Percentiles rank a stretch among this genome's conserved stretches.
Conservation (phyloP, 257 asterid species). For the Asclepias syriaca region DNA sequence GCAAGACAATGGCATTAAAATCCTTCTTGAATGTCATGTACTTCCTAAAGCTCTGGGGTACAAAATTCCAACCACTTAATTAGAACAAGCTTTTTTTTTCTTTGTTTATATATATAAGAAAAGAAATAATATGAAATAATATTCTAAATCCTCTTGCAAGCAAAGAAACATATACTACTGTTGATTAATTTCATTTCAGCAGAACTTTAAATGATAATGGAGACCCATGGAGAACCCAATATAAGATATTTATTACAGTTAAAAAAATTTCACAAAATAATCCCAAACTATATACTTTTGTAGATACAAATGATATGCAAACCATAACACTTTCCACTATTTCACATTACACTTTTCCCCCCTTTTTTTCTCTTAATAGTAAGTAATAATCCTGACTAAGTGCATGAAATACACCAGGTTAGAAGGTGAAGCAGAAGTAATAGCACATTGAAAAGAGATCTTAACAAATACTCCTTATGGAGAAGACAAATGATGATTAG, state of each 20-base stretch:
- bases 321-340: no score
- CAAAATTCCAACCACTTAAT: conserved; percentile 14
- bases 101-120: not conserved
- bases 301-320: no score
- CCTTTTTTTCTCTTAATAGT: no score
- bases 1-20: conserved; percentile 68
- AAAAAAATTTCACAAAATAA: no score
- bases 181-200: not conserved
- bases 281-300: no score
- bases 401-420: no score
- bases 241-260: not conserved
- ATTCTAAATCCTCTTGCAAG: not conserved
- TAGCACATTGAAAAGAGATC: no score
- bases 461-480: not conserved
- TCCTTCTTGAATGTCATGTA: conserved; percentile 88
- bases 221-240: not conserved
- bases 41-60: conserved; percentile 73
- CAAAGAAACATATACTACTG: not conserved
- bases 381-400: no score
- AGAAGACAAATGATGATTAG: not conserved
- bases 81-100: not conserved
- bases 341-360: no score
- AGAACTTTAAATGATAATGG: not conserved
- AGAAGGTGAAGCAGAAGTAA: not conserved
- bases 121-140: not conserved